Evolutionary conservation across 1,284 basidiomycete species (phyloP).

Genomic region (Cryptococcus wingfieldii): DNA sequence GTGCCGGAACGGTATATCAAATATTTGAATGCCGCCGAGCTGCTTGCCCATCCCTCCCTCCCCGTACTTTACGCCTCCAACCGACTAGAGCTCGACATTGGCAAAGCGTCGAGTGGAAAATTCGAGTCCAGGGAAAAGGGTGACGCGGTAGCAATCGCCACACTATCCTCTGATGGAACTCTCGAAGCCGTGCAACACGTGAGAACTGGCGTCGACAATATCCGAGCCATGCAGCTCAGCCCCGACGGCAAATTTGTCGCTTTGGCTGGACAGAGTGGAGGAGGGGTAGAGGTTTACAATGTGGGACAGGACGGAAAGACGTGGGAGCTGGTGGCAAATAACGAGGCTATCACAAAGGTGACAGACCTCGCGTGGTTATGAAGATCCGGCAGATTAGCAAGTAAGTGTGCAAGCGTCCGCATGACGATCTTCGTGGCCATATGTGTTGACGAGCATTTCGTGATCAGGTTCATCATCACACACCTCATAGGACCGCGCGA

Average conservation of each 20-base stretch:
- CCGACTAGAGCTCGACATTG: constrained; percentile 36
- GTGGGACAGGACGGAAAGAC: constrained; percentile 30
- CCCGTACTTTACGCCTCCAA: constrained; percentile 44
- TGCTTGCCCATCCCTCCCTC: constrained; percentile 27
- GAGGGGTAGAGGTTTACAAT: constrained; percentile 40
- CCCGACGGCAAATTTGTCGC: constrained; percentile 42
- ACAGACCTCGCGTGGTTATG: constrained; percentile 40
- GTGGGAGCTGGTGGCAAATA: constrained; percentile 56
- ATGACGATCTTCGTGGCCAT: too few relatives aligned
- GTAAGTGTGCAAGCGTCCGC: too few relatives aligned
- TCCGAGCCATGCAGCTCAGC: constrained; percentile 41
- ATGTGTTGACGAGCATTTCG: too few relatives aligned
- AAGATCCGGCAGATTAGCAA: neutral
- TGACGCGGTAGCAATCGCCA: constrained; percentile 41
- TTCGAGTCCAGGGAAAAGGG: constrained; percentile 25
- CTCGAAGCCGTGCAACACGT: constrained; percentile 31
- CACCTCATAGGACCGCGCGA: too few relatives aligned
- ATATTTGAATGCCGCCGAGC: constrained; percentile 41
- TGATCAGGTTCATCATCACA: too few relatives aligned
- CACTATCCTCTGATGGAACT: constrained; percentile 24
- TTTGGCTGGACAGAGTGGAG: constrained; percentile 40
- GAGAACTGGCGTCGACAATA: constrained; percentile 33
- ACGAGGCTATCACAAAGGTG: constrained; percentile 59
- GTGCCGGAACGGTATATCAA: constrained; percentile 25
- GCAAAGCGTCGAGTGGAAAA: constrained; percentile 22